These are phyloP conservation scores for Tetrahymena thermophila DNA, from an alignment of 73 alveolate species.

Conservation along the genomic window DNA sequence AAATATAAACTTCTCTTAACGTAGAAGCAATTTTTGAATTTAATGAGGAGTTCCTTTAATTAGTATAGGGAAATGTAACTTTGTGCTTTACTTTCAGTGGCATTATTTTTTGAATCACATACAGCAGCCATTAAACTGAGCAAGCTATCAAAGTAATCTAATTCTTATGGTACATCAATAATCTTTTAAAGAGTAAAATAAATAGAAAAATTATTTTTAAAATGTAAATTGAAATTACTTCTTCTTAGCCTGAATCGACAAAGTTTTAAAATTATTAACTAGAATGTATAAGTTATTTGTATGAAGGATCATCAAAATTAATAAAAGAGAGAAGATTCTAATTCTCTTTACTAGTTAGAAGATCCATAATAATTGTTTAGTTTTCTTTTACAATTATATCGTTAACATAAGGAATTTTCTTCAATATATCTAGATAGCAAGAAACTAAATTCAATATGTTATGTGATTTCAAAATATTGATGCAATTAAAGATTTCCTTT, in stretches of 20 bases:
- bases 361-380: not conserved
- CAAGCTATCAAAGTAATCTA: not conserved
- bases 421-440: not conserved
- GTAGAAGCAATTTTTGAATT: not conserved
- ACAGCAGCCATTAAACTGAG: not conserved
- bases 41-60: not conserved
- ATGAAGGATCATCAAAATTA: not conserved
- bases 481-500: not conserved
- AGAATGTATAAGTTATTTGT: not conserved
- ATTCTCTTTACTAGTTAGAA: not conserved
- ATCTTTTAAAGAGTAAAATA: too few species aligned
- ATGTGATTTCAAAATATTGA: not conserved
- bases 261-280: not conserved
- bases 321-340: not conserved
- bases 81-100: not conserved
- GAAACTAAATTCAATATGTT: not conserved
- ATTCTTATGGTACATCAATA: not conserved
- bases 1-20: not conserved
- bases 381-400: not conserved
- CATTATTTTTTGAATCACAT: not conserved
- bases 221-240: too few species aligned
- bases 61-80: not conserved
- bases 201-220: too few species aligned
- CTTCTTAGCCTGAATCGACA: not conserved
- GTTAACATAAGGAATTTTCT: not conserved